phyloP scores from a whole-genome alignment of 176 grass and related monocot genomes.

The Carex littledalei region DNA sequence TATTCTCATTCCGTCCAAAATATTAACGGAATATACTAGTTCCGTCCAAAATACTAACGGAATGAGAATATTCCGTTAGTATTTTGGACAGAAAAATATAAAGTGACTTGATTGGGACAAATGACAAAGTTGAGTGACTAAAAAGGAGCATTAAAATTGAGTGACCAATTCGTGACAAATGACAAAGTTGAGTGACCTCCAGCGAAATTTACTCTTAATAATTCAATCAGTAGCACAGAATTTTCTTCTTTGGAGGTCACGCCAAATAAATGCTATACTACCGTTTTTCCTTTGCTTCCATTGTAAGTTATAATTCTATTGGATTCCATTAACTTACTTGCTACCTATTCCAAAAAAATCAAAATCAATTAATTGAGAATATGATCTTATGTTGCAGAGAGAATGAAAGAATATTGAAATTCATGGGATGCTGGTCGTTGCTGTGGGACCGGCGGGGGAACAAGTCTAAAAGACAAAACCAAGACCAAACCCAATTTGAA shows the following conservation, averaged over 20 bases:
- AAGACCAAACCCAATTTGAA: neutral
- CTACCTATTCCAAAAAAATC: neutral
- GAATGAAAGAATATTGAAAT: conserved; percentile 38
- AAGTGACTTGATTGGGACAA: too few species aligned
- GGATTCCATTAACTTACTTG: neutral
- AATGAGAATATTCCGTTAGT: too few species aligned
- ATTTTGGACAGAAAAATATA: too few species aligned
- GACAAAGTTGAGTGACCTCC: too few species aligned
- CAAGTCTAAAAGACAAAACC: conserved; percentile 34
- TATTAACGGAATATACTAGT: too few species aligned
- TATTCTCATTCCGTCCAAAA: too few species aligned
- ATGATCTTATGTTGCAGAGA: conserved; percentile 38
- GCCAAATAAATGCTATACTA: neutral
- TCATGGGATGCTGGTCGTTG: conserved; percentile 47
- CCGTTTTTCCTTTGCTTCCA: neutral
- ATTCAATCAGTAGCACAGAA: neutral
- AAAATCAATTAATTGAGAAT: neutral
- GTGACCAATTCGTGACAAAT: too few species aligned
- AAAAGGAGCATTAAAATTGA: too few species aligned
- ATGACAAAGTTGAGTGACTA: too few species aligned
- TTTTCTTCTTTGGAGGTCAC: neutral
- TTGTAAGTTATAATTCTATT: neutral
- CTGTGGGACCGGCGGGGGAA: conserved; percentile 50
- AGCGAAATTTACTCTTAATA: too few species aligned
- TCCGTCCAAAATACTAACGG: too few species aligned